These are phyloP conservation scores for Hamigera avellanea DNA, from an alignment of 495 filamentous ascomycete species.

Conservation along the genomic window DNA sequence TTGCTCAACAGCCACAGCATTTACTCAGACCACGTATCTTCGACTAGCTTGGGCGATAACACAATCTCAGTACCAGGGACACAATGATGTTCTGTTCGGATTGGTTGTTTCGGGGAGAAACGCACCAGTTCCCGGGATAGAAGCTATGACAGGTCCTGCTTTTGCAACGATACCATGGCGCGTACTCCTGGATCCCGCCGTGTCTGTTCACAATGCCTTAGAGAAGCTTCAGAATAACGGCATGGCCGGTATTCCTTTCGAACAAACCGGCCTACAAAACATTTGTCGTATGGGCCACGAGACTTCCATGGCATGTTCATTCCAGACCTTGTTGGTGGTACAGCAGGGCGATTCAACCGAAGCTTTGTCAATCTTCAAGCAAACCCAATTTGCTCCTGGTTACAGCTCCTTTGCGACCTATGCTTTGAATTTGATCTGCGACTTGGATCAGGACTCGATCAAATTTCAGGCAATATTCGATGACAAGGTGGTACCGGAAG, in stretches of 20 bases:
- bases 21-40: background rate
- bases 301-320: no score
- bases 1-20: background rate
- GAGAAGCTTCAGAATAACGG: background rate
- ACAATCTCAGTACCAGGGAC: no score
- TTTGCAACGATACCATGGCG: background rate
- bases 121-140: background rate
- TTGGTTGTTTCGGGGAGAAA: background rate
- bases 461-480: no score
- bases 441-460: no score
- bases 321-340: no score
- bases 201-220: background rate
- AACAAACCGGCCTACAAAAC: background rate
- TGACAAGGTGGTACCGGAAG: no score
- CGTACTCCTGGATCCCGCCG: background rate
- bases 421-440: no score
- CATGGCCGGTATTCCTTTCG: background rate
- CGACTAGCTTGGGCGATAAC: background rate
- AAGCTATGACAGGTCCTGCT: background rate
- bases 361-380: no score
- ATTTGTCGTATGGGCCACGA: background rate
- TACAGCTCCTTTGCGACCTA: no score
- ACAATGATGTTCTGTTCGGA: background rate
- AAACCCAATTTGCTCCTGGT: no score
- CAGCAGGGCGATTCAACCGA: no score